Conservation (phyloP, 169 alveolate genomes). For the Plasmodium vivax region DNA sequence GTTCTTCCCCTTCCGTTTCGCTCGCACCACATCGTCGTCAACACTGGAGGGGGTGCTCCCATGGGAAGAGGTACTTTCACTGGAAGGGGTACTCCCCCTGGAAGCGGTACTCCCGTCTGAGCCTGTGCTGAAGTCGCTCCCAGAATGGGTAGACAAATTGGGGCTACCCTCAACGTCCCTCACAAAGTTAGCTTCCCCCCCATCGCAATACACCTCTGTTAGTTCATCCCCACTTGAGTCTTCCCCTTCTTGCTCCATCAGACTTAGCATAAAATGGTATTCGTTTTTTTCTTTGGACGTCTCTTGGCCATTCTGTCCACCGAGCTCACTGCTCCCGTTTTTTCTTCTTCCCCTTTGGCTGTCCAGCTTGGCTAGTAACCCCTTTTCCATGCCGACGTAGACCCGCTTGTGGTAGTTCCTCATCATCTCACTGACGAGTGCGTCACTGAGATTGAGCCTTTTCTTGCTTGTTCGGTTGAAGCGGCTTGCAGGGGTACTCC, state of each 20-base stretch:
- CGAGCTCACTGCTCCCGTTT: background rate
- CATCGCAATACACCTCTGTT: background rate
- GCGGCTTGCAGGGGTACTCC: background rate
- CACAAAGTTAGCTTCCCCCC: background rate
- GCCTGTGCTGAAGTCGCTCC: background rate
- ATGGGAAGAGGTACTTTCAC: background rate
- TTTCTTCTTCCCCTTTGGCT: background rate
- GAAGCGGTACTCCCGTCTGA: background rate
- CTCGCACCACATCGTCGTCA: background rate
- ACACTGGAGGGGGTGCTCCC: background rate
- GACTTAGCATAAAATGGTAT: conserved; percentile 17
- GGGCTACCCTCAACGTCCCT: background rate
- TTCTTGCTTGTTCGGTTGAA: background rate
- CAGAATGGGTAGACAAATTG: background rate
- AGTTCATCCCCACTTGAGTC: conserved; percentile 3
- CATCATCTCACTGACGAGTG: background rate
- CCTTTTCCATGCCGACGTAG: conserved; percentile 20
- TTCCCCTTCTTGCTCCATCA: conserved; percentile 19
- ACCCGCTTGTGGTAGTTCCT: conserved; percentile 31
- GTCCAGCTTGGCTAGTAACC: background rate
- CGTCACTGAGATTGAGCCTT: background rate
- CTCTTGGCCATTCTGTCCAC: background rate
- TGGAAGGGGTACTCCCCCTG: background rate
- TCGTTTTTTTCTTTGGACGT: background rate
- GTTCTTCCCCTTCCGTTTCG: background rate